Percentiles rank a stretch among this genome's conserved stretches.
phyloP scores from a whole-genome alignment of 345 rosid genomes.

The Luvunga scandens region DNA sequence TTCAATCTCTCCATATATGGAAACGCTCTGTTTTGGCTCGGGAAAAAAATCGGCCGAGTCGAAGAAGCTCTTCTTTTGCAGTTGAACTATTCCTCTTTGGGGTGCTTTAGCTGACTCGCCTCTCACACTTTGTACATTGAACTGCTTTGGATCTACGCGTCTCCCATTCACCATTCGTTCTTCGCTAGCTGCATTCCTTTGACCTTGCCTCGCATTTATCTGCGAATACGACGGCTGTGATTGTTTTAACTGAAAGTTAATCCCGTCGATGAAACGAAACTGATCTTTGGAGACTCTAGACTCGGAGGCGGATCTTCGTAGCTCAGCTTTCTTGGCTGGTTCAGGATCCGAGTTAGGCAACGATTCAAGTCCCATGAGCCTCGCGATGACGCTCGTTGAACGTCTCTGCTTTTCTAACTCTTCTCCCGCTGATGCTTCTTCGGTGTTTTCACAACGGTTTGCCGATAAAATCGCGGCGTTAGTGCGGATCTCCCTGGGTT shows the following conservation, averaged over 20 bases:
- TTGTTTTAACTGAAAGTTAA: constrained; percentile 44
- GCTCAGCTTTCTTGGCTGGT: constrained; percentile 46
- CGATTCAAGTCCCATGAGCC: constrained; percentile 91
- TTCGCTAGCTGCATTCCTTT: constrained; percentile 27
- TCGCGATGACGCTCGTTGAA: constrained; percentile 86
- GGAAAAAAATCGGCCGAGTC: constrained; percentile 88
- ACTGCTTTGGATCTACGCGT: constrained; percentile 28
- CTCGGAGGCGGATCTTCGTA: constrained; percentile 95
- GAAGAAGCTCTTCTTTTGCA: constrained; percentile 53
- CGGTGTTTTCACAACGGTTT: constrained; percentile 24
- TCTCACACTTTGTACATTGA: constrained; percentile 30
- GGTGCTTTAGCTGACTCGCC: constrained; percentile 46
- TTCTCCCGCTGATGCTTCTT: constrained; percentile 26
- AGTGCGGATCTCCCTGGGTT: constrained; percentile 75
- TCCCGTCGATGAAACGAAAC: constrained; percentile 52
- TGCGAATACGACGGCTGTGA: constrained; percentile 27
- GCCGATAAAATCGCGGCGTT: constrained; percentile 35
- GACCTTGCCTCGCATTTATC: constrained; percentile 17
- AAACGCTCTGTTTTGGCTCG: constrained; percentile 48
- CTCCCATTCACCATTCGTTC: constrained; percentile 16
- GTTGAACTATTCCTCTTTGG: constrained; percentile 33
- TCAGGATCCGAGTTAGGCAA: constrained; percentile 52
- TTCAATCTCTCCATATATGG: constrained; percentile 60
- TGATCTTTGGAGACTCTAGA: constrained; percentile 70
- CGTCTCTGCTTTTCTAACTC: constrained; percentile 45